Evolutionary conservation across 495 filamentous ascomycete genomes (phyloP).

Genomic region (Durotheca rogersii): DNA sequence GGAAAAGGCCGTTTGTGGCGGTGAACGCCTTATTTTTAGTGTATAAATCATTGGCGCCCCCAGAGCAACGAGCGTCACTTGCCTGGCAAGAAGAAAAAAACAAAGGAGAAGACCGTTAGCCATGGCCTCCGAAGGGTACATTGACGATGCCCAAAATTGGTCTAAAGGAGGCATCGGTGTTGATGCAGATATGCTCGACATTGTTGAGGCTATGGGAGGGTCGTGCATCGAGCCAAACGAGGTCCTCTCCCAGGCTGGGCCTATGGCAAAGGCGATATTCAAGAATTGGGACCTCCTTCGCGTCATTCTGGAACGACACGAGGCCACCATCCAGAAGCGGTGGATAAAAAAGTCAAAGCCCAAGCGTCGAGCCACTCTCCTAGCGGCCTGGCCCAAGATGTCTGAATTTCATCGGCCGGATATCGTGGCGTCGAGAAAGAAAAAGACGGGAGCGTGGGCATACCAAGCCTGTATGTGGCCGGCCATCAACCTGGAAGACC

Average conservation of each 20-base stretch:
- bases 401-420: slow-evolving; percentile 50
- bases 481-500: slow-evolving; percentile 50
- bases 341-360: slow-evolving; percentile 49
- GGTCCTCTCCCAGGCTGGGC: not conserved
- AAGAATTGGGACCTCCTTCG: not conserved
- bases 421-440: slow-evolving; percentile 40
- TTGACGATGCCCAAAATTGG: not conserved
- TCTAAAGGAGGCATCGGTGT: not conserved
- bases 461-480: slow-evolving; percentile 41
- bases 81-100: not conserved
- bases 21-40: no score
- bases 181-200: not conserved
- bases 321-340: slow-evolving; percentile 45
- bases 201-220: not conserved
- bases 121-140: not conserved
- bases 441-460: slow-evolving; percentile 10
- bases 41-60: no score
- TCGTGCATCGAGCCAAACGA: not conserved
- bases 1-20: no score
- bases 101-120: not conserved
- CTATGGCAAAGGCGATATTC: not conserved
- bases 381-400: slow-evolving; percentile 49
- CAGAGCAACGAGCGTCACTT: not conserved
- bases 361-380: slow-evolving; percentile 44
- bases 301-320: slow-evolving; percentile 42